Evolutionary conservation across 140 eudicot species (phyloP).

Genomic region (Flaveria floridana): DNA sequence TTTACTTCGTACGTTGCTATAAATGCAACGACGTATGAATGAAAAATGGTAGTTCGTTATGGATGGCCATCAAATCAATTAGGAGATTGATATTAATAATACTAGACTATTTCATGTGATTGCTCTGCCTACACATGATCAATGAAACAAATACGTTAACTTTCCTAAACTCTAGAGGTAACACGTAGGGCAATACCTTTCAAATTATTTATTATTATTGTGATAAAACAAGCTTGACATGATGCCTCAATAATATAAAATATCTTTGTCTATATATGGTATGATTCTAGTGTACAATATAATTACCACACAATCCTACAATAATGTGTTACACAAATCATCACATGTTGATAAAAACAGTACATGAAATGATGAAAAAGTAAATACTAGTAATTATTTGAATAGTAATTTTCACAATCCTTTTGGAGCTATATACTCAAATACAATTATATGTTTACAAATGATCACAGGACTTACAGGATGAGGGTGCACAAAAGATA

Average conservation of each 20-base stretch:
- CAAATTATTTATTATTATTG: neutral
- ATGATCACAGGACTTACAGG: conserved; percentile 37
- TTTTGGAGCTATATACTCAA: no score
- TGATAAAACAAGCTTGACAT: conserved; percentile 7
- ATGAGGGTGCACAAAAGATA: conserved; percentile 51
- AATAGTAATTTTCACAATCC: no score
- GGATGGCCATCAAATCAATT: no score
- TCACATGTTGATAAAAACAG: no score
- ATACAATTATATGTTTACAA: neutral
- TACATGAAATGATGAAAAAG: no score
- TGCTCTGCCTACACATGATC: neutral
- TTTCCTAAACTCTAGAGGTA: neutral
- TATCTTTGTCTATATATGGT: no score
- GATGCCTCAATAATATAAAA: neutral
- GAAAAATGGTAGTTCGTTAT: neutral
- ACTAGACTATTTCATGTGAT: conserved; percentile 17
- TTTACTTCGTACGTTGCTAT: neutral
- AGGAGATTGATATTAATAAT: conserved; percentile 2
- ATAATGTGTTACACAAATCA: no score
- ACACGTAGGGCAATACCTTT: neutral
- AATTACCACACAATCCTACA: no score
- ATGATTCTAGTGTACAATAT: neutral
- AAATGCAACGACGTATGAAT: neutral
- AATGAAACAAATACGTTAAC: neutral
- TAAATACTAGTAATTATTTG: neutral